A percentile compares a stretch with the other conserved stretches of the same genome.
Conservation (phyloP, 2,329 filamentous ascomycete species). For the Cordyceps cateniannulata region DNA sequence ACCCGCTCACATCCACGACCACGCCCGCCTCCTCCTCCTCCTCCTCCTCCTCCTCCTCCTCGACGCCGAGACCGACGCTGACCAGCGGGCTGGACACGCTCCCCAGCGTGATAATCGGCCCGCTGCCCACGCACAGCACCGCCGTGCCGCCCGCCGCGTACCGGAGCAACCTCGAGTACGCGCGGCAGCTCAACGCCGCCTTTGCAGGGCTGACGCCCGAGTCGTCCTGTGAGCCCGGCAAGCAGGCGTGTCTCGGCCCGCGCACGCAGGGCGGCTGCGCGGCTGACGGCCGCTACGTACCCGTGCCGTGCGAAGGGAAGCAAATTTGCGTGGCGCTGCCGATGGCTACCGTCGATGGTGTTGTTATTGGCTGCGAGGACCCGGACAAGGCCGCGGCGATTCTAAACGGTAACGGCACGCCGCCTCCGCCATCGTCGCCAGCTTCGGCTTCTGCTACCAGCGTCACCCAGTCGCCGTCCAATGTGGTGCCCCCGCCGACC, state of each 20-base stretch:
- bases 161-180: constrained; percentile 38
- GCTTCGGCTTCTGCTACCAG: not conserved
- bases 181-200: constrained; percentile 39
- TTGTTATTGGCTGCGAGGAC: constrained; percentile 42
- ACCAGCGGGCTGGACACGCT: constrained; percentile 30
- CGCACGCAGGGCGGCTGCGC: constrained; percentile 28
- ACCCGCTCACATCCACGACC: constrained; percentile 1
- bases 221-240: constrained; percentile 39
- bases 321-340: constrained; percentile 48
- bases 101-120: constrained; percentile 34
- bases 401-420: constrained; percentile 26
- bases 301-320: constrained; percentile 30
- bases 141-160: constrained; percentile 36
- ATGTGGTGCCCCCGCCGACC: not conserved
- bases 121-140: constrained; percentile 30
- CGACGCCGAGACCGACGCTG: too few species aligned
- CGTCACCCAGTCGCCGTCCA: not conserved
- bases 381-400: constrained; percentile 33
- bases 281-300: constrained; percentile 32
- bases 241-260: constrained; percentile 20
- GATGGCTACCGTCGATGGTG: constrained; percentile 40
- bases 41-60: constrained; percentile 15
- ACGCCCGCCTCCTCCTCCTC: constrained; percentile 4
- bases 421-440: not conserved
- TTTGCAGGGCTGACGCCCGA: constrained; percentile 38